Evolutionary conservation across 768 basidiomycete species (phyloP).

Genomic region (Calocera viscosa): DNA sequence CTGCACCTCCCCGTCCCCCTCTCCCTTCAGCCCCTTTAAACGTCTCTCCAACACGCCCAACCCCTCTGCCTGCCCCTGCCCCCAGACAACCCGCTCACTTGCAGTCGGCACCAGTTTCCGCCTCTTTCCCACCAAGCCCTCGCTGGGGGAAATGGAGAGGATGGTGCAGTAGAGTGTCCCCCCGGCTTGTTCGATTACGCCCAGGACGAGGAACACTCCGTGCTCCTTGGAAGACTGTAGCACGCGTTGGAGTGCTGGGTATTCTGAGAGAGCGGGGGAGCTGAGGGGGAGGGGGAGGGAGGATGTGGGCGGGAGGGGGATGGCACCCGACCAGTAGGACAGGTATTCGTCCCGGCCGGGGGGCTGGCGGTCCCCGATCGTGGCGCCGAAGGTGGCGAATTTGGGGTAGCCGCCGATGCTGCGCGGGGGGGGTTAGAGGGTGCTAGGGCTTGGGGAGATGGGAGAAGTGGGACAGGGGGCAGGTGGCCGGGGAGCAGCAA

Average conservation of each 20-base stretch:
- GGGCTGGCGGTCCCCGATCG: slow-evolving; percentile 38
- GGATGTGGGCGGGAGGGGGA: slow-evolving; percentile 32
- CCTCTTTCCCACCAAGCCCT: slow-evolving; percentile 48
- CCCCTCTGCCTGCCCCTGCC: slow-evolving; percentile 35
- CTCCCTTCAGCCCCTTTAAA: background rate
- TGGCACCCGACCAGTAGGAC: slow-evolving; percentile 42
- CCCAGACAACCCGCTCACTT: slow-evolving; percentile 50
- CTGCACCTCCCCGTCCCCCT: background rate
- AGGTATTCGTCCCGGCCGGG: slow-evolving; percentile 49
- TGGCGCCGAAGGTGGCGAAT: slow-evolving; percentile 32
- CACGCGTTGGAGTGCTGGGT: slow-evolving; percentile 36
- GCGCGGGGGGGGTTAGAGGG: background rate
- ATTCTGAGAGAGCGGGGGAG: slow-evolving; percentile 22
- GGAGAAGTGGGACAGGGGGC: too few relatives aligned
- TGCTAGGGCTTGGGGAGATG: background rate
- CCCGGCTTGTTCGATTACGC: slow-evolving; percentile 45
- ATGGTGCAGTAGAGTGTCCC: slow-evolving; percentile 53
- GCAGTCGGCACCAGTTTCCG: slow-evolving; percentile 55
- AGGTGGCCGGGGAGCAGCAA: too few relatives aligned
- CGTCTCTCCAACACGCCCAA: background rate
- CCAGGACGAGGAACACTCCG: slow-evolving; percentile 45
- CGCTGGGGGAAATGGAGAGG: slow-evolving; percentile 41
- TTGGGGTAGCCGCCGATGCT: slow-evolving; percentile 21
- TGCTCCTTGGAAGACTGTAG: slow-evolving; percentile 39
- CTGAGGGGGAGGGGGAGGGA: background rate